Conservation (phyloP, 169 alveolate genomes). For the Neospora caninum region DNA sequence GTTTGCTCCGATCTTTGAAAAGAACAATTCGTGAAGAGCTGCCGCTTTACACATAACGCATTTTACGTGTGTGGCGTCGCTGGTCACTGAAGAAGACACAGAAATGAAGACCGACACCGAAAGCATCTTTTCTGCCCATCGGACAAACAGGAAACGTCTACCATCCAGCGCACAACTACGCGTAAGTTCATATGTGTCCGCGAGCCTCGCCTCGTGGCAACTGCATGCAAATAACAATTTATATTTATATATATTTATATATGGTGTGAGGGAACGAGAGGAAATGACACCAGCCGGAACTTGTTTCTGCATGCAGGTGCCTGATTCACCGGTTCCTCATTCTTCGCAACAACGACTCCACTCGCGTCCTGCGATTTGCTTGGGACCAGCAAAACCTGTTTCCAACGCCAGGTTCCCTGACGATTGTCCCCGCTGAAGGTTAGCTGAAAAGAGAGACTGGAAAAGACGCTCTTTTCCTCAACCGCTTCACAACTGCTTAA, state of each 20-base stretch:
- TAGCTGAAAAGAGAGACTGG: too few relatives aligned
- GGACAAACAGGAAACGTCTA: too few relatives aligned
- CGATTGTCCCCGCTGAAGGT: background rate
- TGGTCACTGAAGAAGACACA: too few relatives aligned
- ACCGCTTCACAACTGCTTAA: too few relatives aligned
- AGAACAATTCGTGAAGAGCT: too few relatives aligned
- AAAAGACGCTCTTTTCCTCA: too few relatives aligned
- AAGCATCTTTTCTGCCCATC: too few relatives aligned
- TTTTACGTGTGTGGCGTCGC: too few relatives aligned
- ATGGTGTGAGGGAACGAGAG: background rate
- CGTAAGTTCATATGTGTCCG: background rate
- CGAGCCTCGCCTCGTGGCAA: background rate
- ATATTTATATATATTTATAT: background rate
- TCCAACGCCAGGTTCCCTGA: background rate
- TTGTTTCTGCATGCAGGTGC: background rate
- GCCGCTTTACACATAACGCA: too few relatives aligned
- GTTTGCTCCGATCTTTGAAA: too few relatives aligned
- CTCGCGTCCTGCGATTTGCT: background rate
- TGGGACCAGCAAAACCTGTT: constrained; percentile 9
- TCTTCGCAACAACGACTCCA: background rate
- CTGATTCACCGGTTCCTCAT: background rate
- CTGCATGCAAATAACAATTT: background rate
- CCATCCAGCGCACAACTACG: too few relatives aligned
- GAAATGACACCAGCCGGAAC: background rate
- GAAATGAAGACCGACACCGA: too few relatives aligned